Conservation (phyloP, 768 basidiomycete species). For the Lactarius deliciosus region DNA sequence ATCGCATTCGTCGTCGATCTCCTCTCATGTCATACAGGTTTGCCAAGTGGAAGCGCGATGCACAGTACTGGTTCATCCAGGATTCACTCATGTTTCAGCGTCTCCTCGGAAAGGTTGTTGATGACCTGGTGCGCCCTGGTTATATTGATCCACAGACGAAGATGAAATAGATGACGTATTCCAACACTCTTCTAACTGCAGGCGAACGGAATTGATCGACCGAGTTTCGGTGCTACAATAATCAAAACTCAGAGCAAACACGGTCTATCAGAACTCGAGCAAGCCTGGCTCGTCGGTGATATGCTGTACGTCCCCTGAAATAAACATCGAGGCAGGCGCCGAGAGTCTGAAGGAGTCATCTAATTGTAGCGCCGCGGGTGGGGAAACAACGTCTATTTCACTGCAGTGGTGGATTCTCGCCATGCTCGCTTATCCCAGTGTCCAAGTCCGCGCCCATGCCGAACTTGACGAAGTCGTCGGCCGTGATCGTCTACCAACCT, state of each 20-base stretch:
- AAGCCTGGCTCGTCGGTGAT: constrained; percentile 22
- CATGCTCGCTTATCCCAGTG: constrained; percentile 41
- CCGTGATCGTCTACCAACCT: constrained; percentile 38
- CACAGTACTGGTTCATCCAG: constrained; percentile 9
- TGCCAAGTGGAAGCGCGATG: constrained; percentile 24
- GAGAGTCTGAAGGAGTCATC: background rate
- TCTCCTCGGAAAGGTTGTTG: constrained; percentile 5
- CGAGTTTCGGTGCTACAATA: constrained; percentile 16
- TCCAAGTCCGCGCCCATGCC: constrained; percentile 40
- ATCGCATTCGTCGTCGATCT: background rate
- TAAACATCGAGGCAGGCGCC: background rate
- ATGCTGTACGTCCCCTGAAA: constrained; percentile 17
- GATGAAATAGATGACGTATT: background rate
- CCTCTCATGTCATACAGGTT: background rate
- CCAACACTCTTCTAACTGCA: background rate
- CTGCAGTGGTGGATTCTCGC: constrained; percentile 41
- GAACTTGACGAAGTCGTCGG: constrained; percentile 44
- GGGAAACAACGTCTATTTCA: constrained; percentile 23
- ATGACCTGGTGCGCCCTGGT: constrained; percentile 1
- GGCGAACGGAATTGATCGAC: constrained; percentile 9
- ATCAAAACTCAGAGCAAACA: constrained; percentile 11
- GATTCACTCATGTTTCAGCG: constrained; percentile 19
- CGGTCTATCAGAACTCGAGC: constrained; percentile 16
- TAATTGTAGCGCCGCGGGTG: background rate
- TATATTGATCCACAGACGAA: background rate